Evolutionary conservation across 2,329 filamentous ascomycete species (phyloP).

Genomic region (Endothia cerciana): DNA sequence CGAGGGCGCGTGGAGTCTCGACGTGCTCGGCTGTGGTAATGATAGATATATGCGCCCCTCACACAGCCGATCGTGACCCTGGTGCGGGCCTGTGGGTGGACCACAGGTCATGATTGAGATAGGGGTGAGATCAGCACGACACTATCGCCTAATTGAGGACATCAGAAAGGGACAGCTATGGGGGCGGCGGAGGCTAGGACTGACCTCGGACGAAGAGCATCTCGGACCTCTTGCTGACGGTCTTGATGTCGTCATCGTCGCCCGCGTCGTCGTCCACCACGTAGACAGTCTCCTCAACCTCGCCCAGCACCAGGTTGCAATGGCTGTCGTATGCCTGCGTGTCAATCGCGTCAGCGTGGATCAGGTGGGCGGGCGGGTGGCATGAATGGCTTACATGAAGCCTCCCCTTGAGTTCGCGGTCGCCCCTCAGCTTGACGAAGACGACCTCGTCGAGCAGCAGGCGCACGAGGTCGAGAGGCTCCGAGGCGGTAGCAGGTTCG

Average conservation of each 20-base stretch:
- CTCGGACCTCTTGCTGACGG: constrained; percentile 94
- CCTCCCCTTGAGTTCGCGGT: constrained; percentile 92
- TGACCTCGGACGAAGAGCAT: constrained; percentile 97
- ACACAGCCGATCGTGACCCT: not conserved
- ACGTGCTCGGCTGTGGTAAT: not conserved
- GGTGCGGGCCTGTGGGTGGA: not conserved
- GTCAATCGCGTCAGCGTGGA: constrained; percentile 15
- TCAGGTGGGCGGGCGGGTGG: not conserved
- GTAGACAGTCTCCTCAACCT: constrained; percentile 97
- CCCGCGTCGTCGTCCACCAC: constrained; percentile 86
- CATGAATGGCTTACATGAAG: constrained; percentile 69
- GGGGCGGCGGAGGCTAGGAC: constrained; percentile 34
- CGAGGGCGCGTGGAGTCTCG: not conserved
- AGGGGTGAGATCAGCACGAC: constrained; percentile 37
- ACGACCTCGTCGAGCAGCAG: constrained; percentile 94
- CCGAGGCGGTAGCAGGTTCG: constrained; percentile 72
- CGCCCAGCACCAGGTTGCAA: constrained; percentile 94
- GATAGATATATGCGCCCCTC: not conserved
- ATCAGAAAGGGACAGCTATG: constrained; percentile 3
- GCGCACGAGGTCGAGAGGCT: constrained; percentile 94
- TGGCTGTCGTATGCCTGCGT: constrained; percentile 94
- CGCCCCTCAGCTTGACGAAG: constrained; percentile 94
- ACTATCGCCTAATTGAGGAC: constrained; percentile 34
- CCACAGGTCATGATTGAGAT: constrained; percentile 29
- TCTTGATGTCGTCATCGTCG: constrained; percentile 81